Evolutionary conservation across 176 grass and related monocot species (phyloP), one percentile per base, ranked within the genome.

Genomic region (Pharus latifolius): DNA sequence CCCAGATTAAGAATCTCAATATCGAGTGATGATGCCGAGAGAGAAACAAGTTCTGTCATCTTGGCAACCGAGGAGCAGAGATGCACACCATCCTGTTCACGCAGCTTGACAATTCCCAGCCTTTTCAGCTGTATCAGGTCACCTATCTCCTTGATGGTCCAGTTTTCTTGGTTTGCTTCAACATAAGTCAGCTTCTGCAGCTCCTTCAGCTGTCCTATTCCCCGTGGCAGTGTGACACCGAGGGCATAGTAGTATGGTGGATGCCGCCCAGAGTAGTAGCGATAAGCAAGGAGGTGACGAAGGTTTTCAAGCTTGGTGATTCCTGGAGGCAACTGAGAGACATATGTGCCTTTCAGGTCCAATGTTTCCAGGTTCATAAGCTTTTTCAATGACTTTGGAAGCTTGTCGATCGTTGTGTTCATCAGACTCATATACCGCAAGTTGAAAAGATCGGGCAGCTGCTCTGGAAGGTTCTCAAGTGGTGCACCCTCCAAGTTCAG

Each of bases 301-400:
- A 82, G 40, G 32, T 25, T 82, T 61, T 74, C 61, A 23, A 82
- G 80, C 19, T 76, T 75, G 41, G 53, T 65, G 60, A 67, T 75
- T 8, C 54, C 17, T 60, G 72, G 60, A 27, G 80, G 80, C 19
- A 82, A 60, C 46, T 82, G 57, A 44, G 70, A 56, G 14, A 82
- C 62, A 82, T 82, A 82, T 31, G 80, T 76, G 15, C 52, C 80
- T 67, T 82, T 82, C 34, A 82, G 71, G 58, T 83, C 80, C 31
- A 83, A 48, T 15, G 80, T 83, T 54, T 83, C 41, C 26, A 83
- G 58, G 55, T 83, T 75, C 34, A 55, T 70, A 10, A 77, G 56
- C 31, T 56, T 70, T 52, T 70, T 75, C 3, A 83, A 28, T 43
- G 72, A 69, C 27, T 83, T 83, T 2, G 80, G 19, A 2, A 77